Evolutionary conservation across 306 rosid species (phyloP).

Genomic region (Vigna radiata): DNA sequence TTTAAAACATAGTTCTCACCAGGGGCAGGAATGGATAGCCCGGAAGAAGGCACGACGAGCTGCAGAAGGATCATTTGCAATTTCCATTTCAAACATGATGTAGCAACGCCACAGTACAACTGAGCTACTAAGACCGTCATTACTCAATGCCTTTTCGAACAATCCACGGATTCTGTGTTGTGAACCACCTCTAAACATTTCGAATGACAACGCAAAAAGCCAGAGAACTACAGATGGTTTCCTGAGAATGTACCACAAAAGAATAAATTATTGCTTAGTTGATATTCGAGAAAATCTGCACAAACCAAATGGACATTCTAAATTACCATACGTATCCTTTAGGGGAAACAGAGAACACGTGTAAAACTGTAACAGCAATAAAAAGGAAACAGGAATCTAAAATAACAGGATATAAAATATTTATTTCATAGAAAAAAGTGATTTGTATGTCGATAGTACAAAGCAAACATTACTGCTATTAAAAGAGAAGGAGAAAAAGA

Average conservation of each 20-base stretch:
- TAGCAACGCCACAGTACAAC: constrained; percentile 92
- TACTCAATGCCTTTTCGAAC: constrained; percentile 83
- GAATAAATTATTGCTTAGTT: constrained; percentile 40
- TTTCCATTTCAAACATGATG: constrained; percentile 69
- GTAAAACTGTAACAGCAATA: constrained; percentile 7
- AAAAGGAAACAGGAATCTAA: constrained; percentile 13
- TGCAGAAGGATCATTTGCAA: constrained; percentile 66
- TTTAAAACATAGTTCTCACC: constrained; percentile 59
- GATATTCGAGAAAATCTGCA: background rate
- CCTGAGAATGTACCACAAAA: constrained; percentile 56
- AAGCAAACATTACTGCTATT: background rate
- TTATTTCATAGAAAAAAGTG: background rate
- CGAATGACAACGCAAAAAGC: constrained; percentile 82
- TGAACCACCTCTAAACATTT: constrained; percentile 77
- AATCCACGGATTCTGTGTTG: constrained; percentile 83
- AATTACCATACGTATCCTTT: constrained; percentile 10
- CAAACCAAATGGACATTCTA: background rate
- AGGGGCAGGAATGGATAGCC: constrained; percentile 96
- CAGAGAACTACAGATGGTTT: constrained; percentile 82
- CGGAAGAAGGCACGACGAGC: constrained; percentile 90
- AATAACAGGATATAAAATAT: constrained; percentile 6
- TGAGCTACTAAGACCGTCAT: constrained; percentile 63
- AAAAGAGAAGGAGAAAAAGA: background rate
- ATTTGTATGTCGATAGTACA: background rate
- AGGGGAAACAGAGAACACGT: constrained; percentile 24